Conservation (phyloP, 192 early-diverging fungal species). For the Entomortierella lignicola region DNA sequence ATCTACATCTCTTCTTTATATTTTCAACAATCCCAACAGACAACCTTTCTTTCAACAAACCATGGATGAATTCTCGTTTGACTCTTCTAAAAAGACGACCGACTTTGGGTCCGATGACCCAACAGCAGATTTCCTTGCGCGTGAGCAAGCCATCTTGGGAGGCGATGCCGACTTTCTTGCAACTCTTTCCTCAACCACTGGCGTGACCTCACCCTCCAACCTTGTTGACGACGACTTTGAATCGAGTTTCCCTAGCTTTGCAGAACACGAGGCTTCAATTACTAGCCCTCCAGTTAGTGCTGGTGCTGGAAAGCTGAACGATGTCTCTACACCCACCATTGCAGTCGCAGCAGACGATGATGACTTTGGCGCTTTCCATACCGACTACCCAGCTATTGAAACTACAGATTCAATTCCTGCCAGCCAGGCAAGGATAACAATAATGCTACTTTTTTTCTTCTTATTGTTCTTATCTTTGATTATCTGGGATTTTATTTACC, state of each 20-base stretch:
- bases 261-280: constrained; percentile 25
- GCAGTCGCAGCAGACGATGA: constrained; percentile 35
- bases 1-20: constrained; percentile 1
- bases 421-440: constrained; percentile 25
- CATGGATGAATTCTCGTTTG: constrained; percentile 50
- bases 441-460: background rate
- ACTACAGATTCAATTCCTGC: constrained; percentile 33
- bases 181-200: constrained; percentile 24
- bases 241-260: constrained; percentile 44
- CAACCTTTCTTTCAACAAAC: background rate
- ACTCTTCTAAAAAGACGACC: constrained; percentile 38
- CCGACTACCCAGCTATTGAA: constrained; percentile 44
- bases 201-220: constrained; percentile 19
- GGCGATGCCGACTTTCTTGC: constrained; percentile 75
- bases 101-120: constrained; percentile 66
- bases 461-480: background rate
- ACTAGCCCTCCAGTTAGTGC: constrained; percentile 23
- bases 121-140: constrained; percentile 80
- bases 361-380: constrained; percentile 50
- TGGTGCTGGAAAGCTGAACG: background rate
- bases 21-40: too few species aligned
- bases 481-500: background rate
- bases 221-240: constrained; percentile 28
- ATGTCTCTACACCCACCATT: constrained; percentile 10
- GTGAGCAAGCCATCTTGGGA: constrained; percentile 78